phyloP scores from a whole-genome alignment of 1,139 yeast genomes.

The Diutina neorugosa region DNA sequence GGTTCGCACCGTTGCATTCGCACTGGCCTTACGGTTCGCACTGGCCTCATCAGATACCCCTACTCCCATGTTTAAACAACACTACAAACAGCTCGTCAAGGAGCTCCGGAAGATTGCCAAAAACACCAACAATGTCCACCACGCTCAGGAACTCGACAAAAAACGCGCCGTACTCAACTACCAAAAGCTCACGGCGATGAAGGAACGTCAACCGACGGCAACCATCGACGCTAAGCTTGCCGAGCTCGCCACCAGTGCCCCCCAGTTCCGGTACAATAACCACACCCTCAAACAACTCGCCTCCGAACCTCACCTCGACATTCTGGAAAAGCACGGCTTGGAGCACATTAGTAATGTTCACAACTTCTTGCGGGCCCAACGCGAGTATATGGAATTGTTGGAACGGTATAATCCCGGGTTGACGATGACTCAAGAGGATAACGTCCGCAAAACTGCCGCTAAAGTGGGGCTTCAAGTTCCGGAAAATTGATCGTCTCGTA shows the following conservation, averaged over 20 bases:
- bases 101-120: slow-evolving; percentile 36
- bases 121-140: slow-evolving; percentile 30
- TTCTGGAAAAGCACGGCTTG: slow-evolving; percentile 12
- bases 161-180: slow-evolving; percentile 42
- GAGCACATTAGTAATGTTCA: slow-evolving; percentile 37
- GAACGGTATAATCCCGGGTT: slow-evolving; percentile 84
- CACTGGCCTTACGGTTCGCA: no score
- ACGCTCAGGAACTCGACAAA: slow-evolving; percentile 34
- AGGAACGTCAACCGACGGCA: slow-evolving; percentile 23
- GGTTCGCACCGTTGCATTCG: no score
- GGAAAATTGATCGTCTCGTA: neutral
- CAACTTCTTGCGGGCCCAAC: slow-evolving; percentile 55
- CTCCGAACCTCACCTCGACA: slow-evolving; percentile 8
- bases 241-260: slow-evolving; percentile 6
- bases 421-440: slow-evolving; percentile 64
- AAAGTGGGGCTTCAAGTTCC: slow-evolving; percentile 55
- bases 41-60: no score
- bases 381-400: slow-evolving; percentile 64
- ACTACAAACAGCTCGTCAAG: slow-evolving; percentile 18
- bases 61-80: slow-evolving; percentile 7
- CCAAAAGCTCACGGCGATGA: slow-evolving; percentile 37
- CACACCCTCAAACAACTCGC: slow-evolving; percentile 17
- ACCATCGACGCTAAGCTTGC: slow-evolving; percentile 16
- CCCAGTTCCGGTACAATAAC: slow-evolving; percentile 7
- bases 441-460: slow-evolving; percentile 67